A percentile compares a stretch with the other conserved stretches of the same genome.
phyloP scores from a whole-genome alignment of 2,329 filamentous ascomycete species.

The Phialocephala subalpina region DNA sequence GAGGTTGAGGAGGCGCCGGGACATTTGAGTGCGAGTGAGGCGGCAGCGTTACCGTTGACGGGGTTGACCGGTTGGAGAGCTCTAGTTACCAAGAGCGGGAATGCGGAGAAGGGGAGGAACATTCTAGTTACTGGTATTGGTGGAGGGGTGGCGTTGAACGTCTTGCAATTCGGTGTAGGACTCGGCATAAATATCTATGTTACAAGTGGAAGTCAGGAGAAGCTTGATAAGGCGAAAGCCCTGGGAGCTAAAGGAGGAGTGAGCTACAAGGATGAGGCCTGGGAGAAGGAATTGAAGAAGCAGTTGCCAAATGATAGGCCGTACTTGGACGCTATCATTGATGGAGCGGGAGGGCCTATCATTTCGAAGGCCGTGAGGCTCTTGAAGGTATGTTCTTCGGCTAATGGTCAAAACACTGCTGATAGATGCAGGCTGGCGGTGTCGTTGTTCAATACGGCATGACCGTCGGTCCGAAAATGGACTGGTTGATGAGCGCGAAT shows the following conservation, averaged over 20 bases:
- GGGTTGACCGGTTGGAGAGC: constrained; percentile 91
- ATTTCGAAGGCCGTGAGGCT: constrained; percentile 73
- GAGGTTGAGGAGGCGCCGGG: constrained; percentile 81
- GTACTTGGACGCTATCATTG: constrained; percentile 83
- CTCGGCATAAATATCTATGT: constrained; percentile 56
- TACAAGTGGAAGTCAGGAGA: constrained; percentile 66
- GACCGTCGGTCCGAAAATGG: constrained; percentile 86
- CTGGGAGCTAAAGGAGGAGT: constrained; percentile 86
- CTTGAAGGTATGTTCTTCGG: constrained; percentile 63
- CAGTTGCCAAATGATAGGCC: constrained; percentile 71
- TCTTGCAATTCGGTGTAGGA: constrained; percentile 79
- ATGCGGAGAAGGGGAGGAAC: constrained; percentile 71
- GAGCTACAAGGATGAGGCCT: constrained; percentile 77
- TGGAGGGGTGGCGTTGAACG: constrained; percentile 87
- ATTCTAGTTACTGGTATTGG: constrained; percentile 91
- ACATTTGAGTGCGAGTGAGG: constrained; percentile 77
- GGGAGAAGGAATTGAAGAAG: constrained; percentile 78
- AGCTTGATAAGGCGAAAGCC: constrained; percentile 73
- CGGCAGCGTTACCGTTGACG: constrained; percentile 83
- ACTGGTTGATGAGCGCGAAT: constrained; percentile 84
- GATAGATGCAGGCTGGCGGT: constrained; percentile 67
- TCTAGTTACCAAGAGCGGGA: constrained; percentile 78
- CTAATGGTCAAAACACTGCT: neutral
- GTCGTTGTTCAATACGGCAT: constrained; percentile 91
- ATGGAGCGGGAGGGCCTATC: constrained; percentile 89